These are phyloP conservation scores for Tylopilus rubrobrunneus DNA, from an alignment of 768 basidiomycete genomes.

Conservation along the genomic window DNA sequence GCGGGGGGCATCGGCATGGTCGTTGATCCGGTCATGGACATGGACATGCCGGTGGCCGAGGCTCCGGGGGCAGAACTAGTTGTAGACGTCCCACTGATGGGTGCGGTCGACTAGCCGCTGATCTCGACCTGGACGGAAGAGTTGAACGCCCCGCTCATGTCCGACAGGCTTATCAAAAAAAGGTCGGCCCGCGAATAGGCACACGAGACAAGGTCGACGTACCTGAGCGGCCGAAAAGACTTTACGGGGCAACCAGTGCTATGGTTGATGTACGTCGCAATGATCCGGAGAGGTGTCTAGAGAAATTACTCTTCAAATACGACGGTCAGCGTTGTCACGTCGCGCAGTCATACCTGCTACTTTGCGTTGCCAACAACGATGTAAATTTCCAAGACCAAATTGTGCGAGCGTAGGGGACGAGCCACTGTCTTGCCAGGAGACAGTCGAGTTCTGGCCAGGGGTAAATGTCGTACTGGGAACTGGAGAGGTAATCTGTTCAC, in stretches of 20 bases:
- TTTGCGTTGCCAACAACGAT: too few species aligned
- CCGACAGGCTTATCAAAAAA: constrained; percentile 44
- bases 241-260: too few species aligned
- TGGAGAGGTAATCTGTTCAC: too few species aligned
- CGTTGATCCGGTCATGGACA: background rate
- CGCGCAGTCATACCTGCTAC: constrained; percentile 47
- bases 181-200: too few species aligned
- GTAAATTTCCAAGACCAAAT: too few species aligned
- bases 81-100: constrained; percentile 41
- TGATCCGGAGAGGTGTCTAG: constrained; percentile 54
- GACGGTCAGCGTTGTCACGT: background rate
- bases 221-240: too few species aligned
- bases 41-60: background rate
- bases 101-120: constrained; percentile 55
- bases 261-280: constrained; percentile 44
- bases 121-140: constrained; percentile 54
- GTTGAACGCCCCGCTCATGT: constrained; percentile 76
- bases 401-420: too few species aligned
- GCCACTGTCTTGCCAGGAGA: too few species aligned
- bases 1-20: background rate
- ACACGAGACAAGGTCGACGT: too few species aligned
- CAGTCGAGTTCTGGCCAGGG: too few species aligned
- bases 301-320: background rate
- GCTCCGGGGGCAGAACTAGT: background rate
- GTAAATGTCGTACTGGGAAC: too few species aligned